These are phyloP conservation scores for Kickxella alabastrina DNA, from an alignment of 192 early-diverging fungal genomes.

Conservation along the genomic window DNA sequence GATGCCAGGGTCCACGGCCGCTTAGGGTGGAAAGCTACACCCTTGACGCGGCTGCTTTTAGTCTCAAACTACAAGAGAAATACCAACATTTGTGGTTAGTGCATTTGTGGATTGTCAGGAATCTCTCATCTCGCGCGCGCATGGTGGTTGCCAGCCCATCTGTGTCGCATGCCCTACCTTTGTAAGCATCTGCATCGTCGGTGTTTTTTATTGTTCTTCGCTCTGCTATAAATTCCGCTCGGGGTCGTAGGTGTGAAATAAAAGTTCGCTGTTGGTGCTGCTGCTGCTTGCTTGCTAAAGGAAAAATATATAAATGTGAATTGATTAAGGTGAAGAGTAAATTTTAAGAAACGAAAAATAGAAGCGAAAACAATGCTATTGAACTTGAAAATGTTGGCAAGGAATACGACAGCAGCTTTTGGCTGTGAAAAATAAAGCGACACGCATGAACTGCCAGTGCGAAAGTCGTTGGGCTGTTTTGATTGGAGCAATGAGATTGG, in stretches of 20 bases:
- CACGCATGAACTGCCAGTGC: neutral
- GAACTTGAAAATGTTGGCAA: neutral
- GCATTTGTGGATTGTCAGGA: no score
- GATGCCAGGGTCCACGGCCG: slow-evolving; percentile 98
- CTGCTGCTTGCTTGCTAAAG: neutral
- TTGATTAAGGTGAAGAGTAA: neutral
- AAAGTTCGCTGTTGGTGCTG: neutral
- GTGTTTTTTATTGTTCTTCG: neutral
- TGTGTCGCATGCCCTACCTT: no score
- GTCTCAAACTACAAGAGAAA: slow-evolving; percentile 98
- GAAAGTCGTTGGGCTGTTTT: neutral
- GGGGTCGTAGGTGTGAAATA: neutral
- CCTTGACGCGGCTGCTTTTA: slow-evolving; percentile 97
- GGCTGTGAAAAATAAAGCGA: no score
- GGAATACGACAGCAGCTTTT: neutral
- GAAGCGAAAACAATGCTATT: neutral
- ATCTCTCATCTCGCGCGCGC: slow-evolving; percentile 4
- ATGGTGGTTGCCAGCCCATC: no score
- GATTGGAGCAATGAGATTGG: neutral
- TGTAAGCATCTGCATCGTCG: slow-evolving; percentile 75
- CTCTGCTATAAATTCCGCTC: neutral
- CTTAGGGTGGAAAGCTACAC: slow-evolving; percentile 93
- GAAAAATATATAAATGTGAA: no score
- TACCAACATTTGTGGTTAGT: no score
- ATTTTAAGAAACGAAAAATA: neutral